Evolutionary conservation across 306 rosid genomes (phyloP).

Genomic region (Chamaecrista fasciculata): DNA sequence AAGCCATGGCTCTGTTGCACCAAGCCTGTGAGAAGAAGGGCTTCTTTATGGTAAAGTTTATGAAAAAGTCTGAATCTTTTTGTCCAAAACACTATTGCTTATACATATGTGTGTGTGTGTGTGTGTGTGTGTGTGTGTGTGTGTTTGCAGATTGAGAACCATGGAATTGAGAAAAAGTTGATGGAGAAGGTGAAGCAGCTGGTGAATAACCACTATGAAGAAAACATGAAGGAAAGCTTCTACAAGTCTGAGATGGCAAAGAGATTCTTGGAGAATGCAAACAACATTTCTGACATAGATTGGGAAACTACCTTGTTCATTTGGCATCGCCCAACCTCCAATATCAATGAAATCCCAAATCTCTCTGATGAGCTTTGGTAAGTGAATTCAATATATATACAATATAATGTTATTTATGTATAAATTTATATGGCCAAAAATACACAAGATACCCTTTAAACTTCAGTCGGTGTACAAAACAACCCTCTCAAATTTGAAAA

Average conservation of each 20-base stretch:
- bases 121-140: too few relatives aligned
- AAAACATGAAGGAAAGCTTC: constrained; percentile 60
- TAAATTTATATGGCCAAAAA: too few relatives aligned
- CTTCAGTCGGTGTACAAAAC: too few relatives aligned
- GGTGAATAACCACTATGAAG: constrained; percentile 65
- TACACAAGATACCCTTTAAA: too few relatives aligned
- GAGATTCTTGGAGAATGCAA: constrained; percentile 40
- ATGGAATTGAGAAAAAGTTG: constrained; percentile 58
- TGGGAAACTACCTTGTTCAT: constrained; percentile 89
- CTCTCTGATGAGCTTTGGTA: constrained; percentile 64
- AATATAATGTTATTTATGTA: too few relatives aligned
- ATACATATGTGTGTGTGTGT: too few relatives aligned
- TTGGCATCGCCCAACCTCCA: constrained; percentile 72
- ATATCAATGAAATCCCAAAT: constrained; percentile 48
- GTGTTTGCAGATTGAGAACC: constrained; percentile 35
- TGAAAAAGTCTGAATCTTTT: background rate
- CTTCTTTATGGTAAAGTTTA: constrained; percentile 44
- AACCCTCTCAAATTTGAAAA: too few relatives aligned
- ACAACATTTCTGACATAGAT: constrained; percentile 42
- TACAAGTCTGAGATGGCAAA: constrained; percentile 63
- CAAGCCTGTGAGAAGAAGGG: constrained; percentile 74
- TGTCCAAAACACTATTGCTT: too few relatives aligned
- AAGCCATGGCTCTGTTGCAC: constrained; percentile 59
- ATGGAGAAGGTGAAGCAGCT: constrained; percentile 74
- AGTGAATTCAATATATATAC: constrained; percentile 8